phyloP scores from a whole-genome alignment of 306 rosid species.

The Fagus crenata region DNA sequence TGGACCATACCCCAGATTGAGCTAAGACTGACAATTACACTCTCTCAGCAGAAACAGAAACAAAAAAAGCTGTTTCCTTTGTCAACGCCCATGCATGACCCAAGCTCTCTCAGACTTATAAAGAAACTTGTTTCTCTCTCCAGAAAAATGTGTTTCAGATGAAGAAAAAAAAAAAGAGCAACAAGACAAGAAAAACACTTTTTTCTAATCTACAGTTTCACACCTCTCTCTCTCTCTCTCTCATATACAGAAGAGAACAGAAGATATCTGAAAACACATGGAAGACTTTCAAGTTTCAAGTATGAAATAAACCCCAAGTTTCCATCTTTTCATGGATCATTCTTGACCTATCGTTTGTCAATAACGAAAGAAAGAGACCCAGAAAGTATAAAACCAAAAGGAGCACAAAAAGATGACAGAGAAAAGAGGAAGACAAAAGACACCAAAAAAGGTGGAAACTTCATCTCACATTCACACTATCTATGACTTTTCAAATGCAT shows the following conservation, averaged over 20 bases:
- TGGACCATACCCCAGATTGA: slow-evolving; percentile 47
- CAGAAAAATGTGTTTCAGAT: slow-evolving; percentile 38
- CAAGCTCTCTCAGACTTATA: slow-evolving; percentile 18
- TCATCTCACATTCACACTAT: slow-evolving; percentile 45
- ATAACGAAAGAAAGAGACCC: slow-evolving; percentile 47
- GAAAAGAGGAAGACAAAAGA: slow-evolving; percentile 16
- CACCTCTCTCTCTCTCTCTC: slow-evolving; percentile 31
- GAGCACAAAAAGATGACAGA: slow-evolving; percentile 4
- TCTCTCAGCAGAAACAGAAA: slow-evolving; percentile 40
- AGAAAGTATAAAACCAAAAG: slow-evolving; percentile 19
- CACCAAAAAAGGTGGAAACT: slow-evolving; percentile 1
- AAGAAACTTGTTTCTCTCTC: slow-evolving; percentile 16
- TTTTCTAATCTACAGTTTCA: slow-evolving; percentile 45
- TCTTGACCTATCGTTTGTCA: slow-evolving; percentile 43
- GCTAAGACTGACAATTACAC: slow-evolving; percentile 37
- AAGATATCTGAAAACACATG: slow-evolving; percentile 6
- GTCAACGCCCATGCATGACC: slow-evolving; percentile 72
- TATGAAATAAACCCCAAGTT: slow-evolving; percentile 26
- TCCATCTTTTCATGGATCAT: slow-evolving; percentile 28
- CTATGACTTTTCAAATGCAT: slow-evolving; percentile 42
- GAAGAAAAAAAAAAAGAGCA: slow-evolving; percentile 31
- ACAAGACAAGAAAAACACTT: slow-evolving; percentile 54
- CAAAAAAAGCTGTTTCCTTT: slow-evolving; percentile 32
- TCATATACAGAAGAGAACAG: background rate
- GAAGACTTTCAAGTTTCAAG: slow-evolving; percentile 20